A percentile compares a stretch with the other conserved stretches of the same genome.
Evolutionary conservation across 306 rosid genomes (phyloP).

Genomic region (Prunus dulcis): DNA sequence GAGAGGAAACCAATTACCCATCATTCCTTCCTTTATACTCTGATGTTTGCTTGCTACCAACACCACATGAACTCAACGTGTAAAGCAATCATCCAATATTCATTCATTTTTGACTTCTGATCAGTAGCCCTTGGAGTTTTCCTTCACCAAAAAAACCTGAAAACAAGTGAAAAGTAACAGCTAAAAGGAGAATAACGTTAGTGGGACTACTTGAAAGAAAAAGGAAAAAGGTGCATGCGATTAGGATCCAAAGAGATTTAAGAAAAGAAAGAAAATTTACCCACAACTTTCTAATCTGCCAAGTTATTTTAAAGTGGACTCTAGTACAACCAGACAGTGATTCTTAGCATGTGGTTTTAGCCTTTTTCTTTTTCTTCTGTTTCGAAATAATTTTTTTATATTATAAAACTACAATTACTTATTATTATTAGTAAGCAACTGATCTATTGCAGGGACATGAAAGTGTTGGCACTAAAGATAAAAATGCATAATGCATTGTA

Average conservation of each 20-base stretch:
- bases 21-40: background rate
- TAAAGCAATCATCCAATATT: background rate
- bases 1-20: too few relatives aligned
- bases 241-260: slow-evolving; percentile 7
- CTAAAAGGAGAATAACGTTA: background rate
- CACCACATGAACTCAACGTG: background rate
- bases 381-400: too few relatives aligned
- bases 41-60: slow-evolving; percentile 19
- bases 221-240: background rate
- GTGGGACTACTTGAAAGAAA: background rate
- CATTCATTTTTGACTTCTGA: background rate
- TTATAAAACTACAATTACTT: too few relatives aligned
- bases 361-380: too few relatives aligned
- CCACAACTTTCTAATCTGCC: background rate
- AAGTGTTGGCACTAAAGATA: too few relatives aligned
- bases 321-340: too few relatives aligned
- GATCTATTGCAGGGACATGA: too few relatives aligned
- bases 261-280: background rate
- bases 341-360: too few relatives aligned
- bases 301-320: too few relatives aligned
- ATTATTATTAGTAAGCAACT: too few relatives aligned
- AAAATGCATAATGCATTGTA: too few relatives aligned
- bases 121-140: background rate
- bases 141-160: background rate
- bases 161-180: background rate